These are phyloP conservation scores for Stemphylium beticola DNA, from an alignment of 2,329 filamentous ascomycete genomes.

Conservation along the genomic window DNA sequence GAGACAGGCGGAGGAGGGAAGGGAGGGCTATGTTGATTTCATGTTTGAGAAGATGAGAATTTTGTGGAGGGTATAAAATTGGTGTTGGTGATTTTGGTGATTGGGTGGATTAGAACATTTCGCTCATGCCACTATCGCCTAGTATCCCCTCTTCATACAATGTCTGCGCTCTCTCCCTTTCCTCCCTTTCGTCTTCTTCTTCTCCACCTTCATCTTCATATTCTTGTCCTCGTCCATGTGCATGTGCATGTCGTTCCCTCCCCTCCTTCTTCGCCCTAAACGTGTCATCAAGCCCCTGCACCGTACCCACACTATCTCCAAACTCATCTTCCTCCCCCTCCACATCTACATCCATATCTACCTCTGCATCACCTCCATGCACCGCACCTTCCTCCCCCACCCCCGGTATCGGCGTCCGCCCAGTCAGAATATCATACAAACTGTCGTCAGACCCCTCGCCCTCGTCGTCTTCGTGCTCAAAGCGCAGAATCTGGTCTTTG, in stretches of 20 bases:
- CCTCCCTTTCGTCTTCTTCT: background rate
- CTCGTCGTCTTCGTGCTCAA: conserved; percentile 29
- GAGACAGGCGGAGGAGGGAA: background rate
- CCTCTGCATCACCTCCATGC: background rate
- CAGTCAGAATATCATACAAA: conserved; percentile 56
- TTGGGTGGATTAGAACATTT: conserved; percentile 41
- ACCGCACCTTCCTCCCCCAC: conserved; percentile 18
- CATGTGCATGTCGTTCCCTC: background rate
- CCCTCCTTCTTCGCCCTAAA: conserved; percentile 48
- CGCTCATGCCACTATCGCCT: conserved; percentile 44
- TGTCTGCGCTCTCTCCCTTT: background rate
- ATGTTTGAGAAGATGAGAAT: too few relatives aligned
- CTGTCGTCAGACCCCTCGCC: conserved; percentile 55
- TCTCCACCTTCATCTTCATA: background rate
- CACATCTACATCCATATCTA: conserved; percentile 13
- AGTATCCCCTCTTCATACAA: conserved; percentile 18
- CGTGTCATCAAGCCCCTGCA: conserved; percentile 51
- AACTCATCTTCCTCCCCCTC: conserved; percentile 20
- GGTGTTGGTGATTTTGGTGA: too few relatives aligned
- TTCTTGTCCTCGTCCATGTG: background rate
- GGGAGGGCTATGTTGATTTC: background rate
- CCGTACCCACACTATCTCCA: conserved; percentile 30
- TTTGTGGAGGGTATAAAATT: too few relatives aligned
- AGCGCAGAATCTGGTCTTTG: conserved; percentile 41
- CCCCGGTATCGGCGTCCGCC: conserved; percentile 51